Conservation (phyloP, 1,284 basidiomycete genomes). For the Austroboletus niveus region DNA sequence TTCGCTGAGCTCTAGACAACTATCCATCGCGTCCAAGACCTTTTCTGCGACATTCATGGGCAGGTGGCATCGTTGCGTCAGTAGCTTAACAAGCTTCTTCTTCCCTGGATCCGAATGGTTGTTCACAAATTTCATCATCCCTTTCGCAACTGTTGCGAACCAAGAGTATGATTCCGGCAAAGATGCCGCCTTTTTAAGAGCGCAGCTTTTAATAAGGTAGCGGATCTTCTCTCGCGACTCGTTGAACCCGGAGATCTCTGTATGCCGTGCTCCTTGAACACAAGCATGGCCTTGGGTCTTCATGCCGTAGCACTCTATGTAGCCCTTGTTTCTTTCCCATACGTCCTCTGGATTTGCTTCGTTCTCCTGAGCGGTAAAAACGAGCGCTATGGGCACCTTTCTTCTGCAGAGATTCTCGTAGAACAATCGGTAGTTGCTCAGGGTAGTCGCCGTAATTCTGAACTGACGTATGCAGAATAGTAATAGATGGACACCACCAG, state of each 20-base stretch:
- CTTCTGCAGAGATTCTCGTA: slow-evolving; percentile 32
- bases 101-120: slow-evolving; percentile 11
- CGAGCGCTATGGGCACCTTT: slow-evolving; percentile 38
- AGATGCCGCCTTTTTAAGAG: slow-evolving; percentile 17
- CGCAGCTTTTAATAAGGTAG: slow-evolving; percentile 15
- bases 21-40: slow-evolving; percentile 25
- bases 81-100: slow-evolving; percentile 22
- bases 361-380: slow-evolving; percentile 39
- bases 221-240: slow-evolving; percentile 25
- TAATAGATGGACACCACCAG: slow-evolving; percentile 38
- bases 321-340: slow-evolving; percentile 36
- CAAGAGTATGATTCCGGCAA: slow-evolving; percentile 16
- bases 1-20: background rate
- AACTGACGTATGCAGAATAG: slow-evolving; percentile 39
- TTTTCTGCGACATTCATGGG: slow-evolving; percentile 26
- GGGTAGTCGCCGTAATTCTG: slow-evolving; percentile 34
- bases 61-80: slow-evolving; percentile 29
- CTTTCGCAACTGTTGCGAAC: slow-evolving; percentile 17
- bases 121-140: slow-evolving; percentile 20
- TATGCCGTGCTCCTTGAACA: slow-evolving; percentile 34
- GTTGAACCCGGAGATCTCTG: slow-evolving; percentile 25
- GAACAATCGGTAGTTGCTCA: slow-evolving; percentile 40
- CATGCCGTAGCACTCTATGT: slow-evolving; percentile 34
- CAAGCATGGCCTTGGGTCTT: slow-evolving; percentile 36
- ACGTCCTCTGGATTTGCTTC: slow-evolving; percentile 39